Percentiles rank a stretch among this genome's conserved stretches.
Evolutionary conservation across 2,329 filamentous ascomycete genomes (phyloP).

Genomic region (Macrophomina tecta): DNA sequence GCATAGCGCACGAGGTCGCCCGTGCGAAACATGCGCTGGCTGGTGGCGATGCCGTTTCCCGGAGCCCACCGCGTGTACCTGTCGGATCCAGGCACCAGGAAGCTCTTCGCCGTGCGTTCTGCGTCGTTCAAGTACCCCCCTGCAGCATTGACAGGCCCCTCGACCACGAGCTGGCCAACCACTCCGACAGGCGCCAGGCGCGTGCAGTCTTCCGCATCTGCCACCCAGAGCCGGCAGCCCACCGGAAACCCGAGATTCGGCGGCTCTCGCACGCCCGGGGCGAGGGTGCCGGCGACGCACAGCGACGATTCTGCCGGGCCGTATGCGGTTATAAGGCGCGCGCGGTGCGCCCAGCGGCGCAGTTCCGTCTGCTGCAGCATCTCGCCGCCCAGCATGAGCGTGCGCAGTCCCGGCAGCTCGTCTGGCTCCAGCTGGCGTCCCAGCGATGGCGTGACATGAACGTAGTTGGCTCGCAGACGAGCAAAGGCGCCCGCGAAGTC

Average conservation of each 20-base stretch:
- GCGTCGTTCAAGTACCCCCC: slow-evolving; percentile 74
- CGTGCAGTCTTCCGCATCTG: slow-evolving; percentile 38
- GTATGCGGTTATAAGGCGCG: slow-evolving; percentile 47
- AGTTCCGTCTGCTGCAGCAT: slow-evolving; percentile 40
- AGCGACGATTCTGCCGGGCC: slow-evolving; percentile 31
- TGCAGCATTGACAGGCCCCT: slow-evolving; percentile 74
- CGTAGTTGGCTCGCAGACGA: slow-evolving; percentile 33
- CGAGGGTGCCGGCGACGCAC: neutral
- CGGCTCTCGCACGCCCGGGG: neutral
- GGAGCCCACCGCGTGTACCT: slow-evolving; percentile 52
- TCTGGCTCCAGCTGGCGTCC: slow-evolving; percentile 73
- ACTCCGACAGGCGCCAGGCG: slow-evolving; percentile 59
- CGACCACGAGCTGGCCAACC: slow-evolving; percentile 84
- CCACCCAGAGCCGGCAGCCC: slow-evolving; percentile 38
- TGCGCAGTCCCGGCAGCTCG: slow-evolving; percentile 61
- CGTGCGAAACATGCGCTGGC: slow-evolving; percentile 78
- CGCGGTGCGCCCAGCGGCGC: slow-evolving; percentile 42
- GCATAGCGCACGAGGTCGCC: slow-evolving; percentile 84
- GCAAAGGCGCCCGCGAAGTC: slow-evolving; percentile 43
- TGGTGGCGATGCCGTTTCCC: slow-evolving; percentile 46
- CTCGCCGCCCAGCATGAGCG: slow-evolving; percentile 41
- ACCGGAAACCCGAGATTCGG: slow-evolving; percentile 32
- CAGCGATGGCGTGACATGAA: slow-evolving; percentile 68
- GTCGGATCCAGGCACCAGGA: slow-evolving; percentile 55
- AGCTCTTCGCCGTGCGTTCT: slow-evolving; percentile 67